Conservation (phyloP, 2,329 filamentous ascomycete species). For the Cercospora zeae-maydis region DNA sequence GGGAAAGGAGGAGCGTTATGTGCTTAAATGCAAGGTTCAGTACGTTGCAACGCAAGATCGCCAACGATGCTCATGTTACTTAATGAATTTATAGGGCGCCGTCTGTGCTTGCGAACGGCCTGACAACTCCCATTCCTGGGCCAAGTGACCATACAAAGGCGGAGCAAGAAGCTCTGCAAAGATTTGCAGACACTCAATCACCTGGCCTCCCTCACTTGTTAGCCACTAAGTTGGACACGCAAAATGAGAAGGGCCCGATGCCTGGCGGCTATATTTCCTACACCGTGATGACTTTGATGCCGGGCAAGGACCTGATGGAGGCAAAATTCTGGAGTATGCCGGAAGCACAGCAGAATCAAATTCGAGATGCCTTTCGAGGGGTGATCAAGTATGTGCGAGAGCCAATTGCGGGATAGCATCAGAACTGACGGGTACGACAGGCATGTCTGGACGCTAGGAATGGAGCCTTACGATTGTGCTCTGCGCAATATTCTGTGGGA, state of each 20-base stretch:
- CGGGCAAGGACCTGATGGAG: slow-evolving; percentile 30
- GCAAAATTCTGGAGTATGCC: slow-evolving; percentile 31
- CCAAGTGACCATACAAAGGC: slow-evolving; percentile 29
- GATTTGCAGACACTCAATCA: slow-evolving; percentile 21
- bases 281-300: slow-evolving; percentile 32
- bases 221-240: slow-evolving; percentile 21
- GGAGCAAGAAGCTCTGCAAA: slow-evolving; percentile 29
- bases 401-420: background rate
- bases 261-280: slow-evolving; percentile 32
- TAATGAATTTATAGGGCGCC: slow-evolving; percentile 21
- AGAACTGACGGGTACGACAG: slow-evolving; percentile 8
- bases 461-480: slow-evolving; percentile 34
- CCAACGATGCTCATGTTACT: background rate
- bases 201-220: slow-evolving; percentile 29
- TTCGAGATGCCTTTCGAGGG: slow-evolving; percentile 26
- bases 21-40: slow-evolving; percentile 36
- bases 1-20: slow-evolving; percentile 15
- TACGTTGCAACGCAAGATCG: slow-evolving; percentile 10
- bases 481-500: slow-evolving; percentile 35
- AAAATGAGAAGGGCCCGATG: slow-evolving; percentile 25
- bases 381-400: slow-evolving; percentile 23
- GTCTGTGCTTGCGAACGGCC: slow-evolving; percentile 26
- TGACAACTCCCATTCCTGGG: slow-evolving; percentile 23
- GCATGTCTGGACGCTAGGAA: slow-evolving; percentile 27
- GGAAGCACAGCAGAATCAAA: slow-evolving; percentile 21